phyloP scores from a whole-genome alignment of 2,329 filamentous ascomycete species.

The Akanthomyces lecanii region DNA sequence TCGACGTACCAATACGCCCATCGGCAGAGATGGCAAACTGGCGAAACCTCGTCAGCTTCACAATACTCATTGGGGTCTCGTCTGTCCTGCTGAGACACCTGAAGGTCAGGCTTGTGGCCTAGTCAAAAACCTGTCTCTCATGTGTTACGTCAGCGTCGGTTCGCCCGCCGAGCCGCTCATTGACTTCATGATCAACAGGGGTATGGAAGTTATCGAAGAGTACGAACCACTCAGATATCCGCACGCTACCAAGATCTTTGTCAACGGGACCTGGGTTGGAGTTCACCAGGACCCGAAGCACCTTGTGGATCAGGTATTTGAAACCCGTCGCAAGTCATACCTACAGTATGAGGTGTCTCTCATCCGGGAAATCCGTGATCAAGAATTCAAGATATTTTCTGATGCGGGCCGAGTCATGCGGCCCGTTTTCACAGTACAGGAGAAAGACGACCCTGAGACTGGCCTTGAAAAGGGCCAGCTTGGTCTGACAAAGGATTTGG shows the following conservation, averaged over 20 bases:
- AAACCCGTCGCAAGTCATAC: conserved; percentile 73
- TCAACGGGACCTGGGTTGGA: conserved; percentile 98
- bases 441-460: conserved; percentile 69
- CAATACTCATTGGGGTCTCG: conserved; percentile 97
- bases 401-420: conserved; percentile 94
- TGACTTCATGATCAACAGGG: conserved; percentile 91
- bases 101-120: conserved; percentile 98
- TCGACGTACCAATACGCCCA: conserved; percentile 93
- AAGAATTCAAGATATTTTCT: conserved; percentile 98
- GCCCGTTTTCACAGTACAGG: conserved; percentile 89
- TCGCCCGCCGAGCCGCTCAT: conserved; percentile 86
- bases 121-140: conserved; percentile 94
- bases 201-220: conserved; percentile 95
- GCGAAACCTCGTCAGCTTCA: conserved; percentile 97
- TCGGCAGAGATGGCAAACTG: conserved; percentile 95
- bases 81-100: conserved; percentile 94
- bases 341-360: conserved; percentile 91
- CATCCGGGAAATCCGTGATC: conserved; percentile 91
- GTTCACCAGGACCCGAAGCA: conserved; percentile 85
- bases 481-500: conserved; percentile 76
- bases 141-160: conserved; percentile 97
- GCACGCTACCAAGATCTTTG: conserved; percentile 94
- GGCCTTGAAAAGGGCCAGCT: conserved; percentile 61
- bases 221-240: conserved; percentile 83
- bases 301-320: conserved; percentile 73